phyloP scores from a whole-genome alignment of 352 stramenopile species.

The Aphanomyces invadans region DNA sequence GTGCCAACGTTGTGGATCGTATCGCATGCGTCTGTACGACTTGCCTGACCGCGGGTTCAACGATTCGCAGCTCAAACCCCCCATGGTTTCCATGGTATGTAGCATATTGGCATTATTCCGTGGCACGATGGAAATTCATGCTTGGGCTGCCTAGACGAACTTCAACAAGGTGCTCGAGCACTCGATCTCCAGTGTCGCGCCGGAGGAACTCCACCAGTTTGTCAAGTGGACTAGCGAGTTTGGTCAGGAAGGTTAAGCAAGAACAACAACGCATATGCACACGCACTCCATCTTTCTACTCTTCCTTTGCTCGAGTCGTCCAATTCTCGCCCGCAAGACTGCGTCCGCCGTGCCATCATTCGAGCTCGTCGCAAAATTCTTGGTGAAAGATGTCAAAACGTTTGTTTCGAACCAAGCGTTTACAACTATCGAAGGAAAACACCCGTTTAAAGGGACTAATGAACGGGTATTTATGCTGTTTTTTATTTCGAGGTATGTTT shows the following conservation, averaged over 20 bases:
- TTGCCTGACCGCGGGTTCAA: conserved; percentile 70
- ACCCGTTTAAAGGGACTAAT: too few species aligned
- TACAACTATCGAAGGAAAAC: too few species aligned
- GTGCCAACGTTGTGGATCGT: conserved; percentile 58
- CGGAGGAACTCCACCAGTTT: conserved; percentile 96
- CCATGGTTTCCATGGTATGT: conserved; percentile 80
- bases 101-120: neutral
- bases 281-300: neutral
- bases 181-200: conserved; percentile 91
- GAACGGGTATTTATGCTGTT: too few species aligned
- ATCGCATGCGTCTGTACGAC: conserved; percentile 83
- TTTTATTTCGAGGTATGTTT: too few species aligned
- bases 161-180: conserved; percentile 95
- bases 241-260: conserved; percentile 94
- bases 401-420: too few species aligned
- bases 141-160: conserved; percentile 63
- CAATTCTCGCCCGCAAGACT: too few species aligned
- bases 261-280: neutral
- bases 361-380: too few species aligned
- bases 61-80: conserved; percentile 76
- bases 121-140: conserved; percentile 4
- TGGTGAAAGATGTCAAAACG: too few species aligned
- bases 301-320: neutral
- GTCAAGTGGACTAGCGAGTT: conserved; percentile 99
- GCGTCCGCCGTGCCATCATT: too few species aligned